phyloP scores from a whole-genome alignment of 2,329 filamentous ascomycete genomes.

The Hypoxylon sp. region DNA sequence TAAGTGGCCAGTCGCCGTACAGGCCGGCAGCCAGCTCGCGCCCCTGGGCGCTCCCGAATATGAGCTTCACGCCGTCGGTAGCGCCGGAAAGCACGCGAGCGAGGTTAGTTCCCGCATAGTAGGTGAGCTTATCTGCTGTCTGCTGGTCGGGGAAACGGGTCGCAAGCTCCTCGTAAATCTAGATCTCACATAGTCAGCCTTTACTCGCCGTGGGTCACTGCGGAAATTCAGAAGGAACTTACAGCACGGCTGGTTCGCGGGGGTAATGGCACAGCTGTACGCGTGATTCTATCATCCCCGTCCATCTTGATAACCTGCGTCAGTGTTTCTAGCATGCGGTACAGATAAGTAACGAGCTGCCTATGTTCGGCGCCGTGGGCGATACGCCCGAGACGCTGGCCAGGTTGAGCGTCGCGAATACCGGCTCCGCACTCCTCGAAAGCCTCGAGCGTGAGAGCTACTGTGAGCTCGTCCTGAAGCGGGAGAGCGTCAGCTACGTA shows the following conservation, averaged over 20 bases:
- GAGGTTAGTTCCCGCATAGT: constrained; percentile 33
- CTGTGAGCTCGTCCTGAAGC: constrained; percentile 4
- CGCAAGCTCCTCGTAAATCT: constrained; percentile 8
- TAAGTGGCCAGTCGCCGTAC: constrained; percentile 47
- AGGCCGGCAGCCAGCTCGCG: constrained; percentile 45
- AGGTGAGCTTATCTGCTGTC: constrained; percentile 15
- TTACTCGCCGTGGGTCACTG: neutral
- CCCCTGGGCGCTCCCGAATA: constrained; percentile 47
- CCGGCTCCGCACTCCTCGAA: constrained; percentile 16
- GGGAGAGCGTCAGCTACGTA: constrained; percentile 4
- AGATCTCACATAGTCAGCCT: neutral
- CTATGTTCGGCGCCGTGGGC: constrained; percentile 2
- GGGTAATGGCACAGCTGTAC: constrained; percentile 11
- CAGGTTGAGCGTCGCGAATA: constrained; percentile 4
- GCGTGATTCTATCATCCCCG: constrained; percentile 26
- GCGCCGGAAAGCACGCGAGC: constrained; percentile 41
- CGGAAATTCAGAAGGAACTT: neutral
- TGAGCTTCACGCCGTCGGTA: constrained; percentile 45
- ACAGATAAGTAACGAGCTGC: constrained; percentile 15
- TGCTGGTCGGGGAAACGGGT: constrained; percentile 5
- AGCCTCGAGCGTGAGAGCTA: constrained; percentile 23
- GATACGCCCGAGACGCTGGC: constrained; percentile 13
- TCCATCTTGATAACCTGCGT: constrained; percentile 15
- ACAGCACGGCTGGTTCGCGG: constrained; percentile 5
- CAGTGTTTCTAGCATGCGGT: constrained; percentile 17